A percentile compares a stretch with the other conserved stretches of the same genome.
Conservation (phyloP, 495 filamentous ascomycete genomes). For the Aspergillus steynii region DNA sequence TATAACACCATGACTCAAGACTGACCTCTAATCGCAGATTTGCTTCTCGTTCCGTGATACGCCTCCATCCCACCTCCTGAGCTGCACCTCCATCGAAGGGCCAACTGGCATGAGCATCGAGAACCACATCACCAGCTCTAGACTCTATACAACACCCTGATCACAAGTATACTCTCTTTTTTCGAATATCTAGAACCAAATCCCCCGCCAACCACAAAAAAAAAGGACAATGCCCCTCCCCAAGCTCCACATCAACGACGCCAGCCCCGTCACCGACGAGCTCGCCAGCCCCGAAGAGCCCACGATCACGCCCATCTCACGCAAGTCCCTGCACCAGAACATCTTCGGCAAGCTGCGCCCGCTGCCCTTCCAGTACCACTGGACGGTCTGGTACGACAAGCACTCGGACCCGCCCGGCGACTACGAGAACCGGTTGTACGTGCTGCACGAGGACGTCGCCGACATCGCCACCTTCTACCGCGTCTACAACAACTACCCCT, state of each 20-base stretch:
- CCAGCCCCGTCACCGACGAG: constrained; percentile 9
- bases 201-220: background rate
- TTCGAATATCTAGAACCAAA: too few relatives aligned
- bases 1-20: background rate
- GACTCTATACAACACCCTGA: background rate
- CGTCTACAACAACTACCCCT: constrained; percentile 84
- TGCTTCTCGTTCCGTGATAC: background rate
- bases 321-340: constrained; percentile 36
- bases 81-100: background rate
- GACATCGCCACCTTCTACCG: constrained; percentile 84
- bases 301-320: constrained; percentile 16
- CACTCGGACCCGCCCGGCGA: constrained; percentile 34
- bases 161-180: too few relatives aligned
- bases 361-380: constrained; percentile 53
- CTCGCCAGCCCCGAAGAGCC: constrained; percentile 2
- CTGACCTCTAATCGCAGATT: background rate
- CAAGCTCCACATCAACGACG: constrained; percentile 20
- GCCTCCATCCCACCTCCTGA: background rate
- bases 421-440: constrained; percentile 67
- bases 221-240: constrained; percentile 20
- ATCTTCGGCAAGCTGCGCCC: constrained; percentile 50
- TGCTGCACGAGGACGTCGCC: constrained; percentile 67
- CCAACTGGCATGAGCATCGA: background rate
- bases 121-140: background rate
- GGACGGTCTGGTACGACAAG: constrained; percentile 61